Evolutionary conservation across 2,329 filamentous ascomycete species (phyloP).

Genomic region (Graphiopsis chlorocephala): DNA sequence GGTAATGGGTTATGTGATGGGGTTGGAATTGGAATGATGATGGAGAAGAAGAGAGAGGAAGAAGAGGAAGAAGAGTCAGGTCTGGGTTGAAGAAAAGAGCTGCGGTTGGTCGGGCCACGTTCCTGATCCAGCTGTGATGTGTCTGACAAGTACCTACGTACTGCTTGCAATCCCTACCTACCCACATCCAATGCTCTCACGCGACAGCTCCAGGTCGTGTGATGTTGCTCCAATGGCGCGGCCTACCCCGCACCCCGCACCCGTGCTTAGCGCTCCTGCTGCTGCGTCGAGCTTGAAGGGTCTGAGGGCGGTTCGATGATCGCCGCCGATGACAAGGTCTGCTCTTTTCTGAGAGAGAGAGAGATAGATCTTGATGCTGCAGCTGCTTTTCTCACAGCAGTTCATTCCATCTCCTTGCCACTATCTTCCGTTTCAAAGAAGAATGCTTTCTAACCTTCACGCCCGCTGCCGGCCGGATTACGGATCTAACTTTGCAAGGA

Average conservation of each 20-base stretch:
- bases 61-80: slow-evolving; percentile 9
- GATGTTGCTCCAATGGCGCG: not conserved
- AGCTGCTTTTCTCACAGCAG: not conserved
- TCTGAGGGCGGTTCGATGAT: not conserved
- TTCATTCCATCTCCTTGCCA: not conserved
- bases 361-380: not conserved
- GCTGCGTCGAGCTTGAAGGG: not conserved
- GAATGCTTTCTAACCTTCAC: not conserved
- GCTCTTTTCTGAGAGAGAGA: not conserved
- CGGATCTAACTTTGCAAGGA: slow-evolving; percentile 10
- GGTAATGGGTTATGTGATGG: slow-evolving; percentile 3
- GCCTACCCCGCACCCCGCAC: not conserved
- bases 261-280: not conserved
- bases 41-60: slow-evolving; percentile 6
- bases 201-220: not conserved
- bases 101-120: slow-evolving; percentile 12
- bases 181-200: slow-evolving; percentile 1
- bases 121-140: slow-evolving; percentile 3
- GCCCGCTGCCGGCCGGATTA: slow-evolving; percentile 3
- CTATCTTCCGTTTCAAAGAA: not conserved
- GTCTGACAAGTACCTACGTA: slow-evolving; percentile 1
- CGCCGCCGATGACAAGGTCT: not conserved
- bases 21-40: not conserved
- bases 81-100: slow-evolving; percentile 8
- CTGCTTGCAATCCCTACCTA: not conserved